Conservation (phyloP, 2,329 filamentous ascomycete genomes). For the Celoporthe dispersa region DNA sequence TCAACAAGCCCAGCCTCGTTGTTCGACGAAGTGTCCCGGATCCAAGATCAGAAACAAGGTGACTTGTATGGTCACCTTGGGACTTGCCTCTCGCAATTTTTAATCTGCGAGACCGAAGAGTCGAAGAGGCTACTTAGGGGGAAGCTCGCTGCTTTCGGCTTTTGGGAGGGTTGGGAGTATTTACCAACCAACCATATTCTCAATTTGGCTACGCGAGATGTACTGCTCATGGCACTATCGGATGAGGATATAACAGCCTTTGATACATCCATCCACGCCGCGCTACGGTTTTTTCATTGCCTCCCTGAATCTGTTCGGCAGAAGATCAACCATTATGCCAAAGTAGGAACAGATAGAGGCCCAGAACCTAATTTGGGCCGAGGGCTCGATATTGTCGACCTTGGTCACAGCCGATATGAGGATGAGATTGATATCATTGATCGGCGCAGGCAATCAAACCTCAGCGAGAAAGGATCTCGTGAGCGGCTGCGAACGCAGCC, state of each 20-base stretch:
- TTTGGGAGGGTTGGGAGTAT: background rate
- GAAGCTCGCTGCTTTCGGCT: background rate
- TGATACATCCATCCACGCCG: background rate
- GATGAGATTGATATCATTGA: background rate
- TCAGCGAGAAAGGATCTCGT: background rate
- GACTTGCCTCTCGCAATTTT: conserved; percentile 3
- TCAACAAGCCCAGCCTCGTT: background rate
- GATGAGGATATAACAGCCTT: background rate
- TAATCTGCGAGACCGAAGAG: background rate
- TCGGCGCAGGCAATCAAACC: background rate
- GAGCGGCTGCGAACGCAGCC: background rate
- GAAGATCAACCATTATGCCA: background rate
- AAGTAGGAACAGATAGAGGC: background rate
- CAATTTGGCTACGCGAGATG: conserved; percentile 2
- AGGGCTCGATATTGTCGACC: too few species aligned
- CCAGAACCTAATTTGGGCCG: background rate
- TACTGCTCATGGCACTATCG: conserved; percentile 4
- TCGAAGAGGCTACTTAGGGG: background rate
- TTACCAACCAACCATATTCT: background rate
- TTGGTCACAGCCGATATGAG: background rate
- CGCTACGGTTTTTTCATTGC: background rate
- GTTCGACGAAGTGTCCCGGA: conserved; percentile 4
- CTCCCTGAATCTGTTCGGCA: background rate
- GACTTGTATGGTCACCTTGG: background rate
- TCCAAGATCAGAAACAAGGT: background rate